A percentile compares a stretch with the other conserved stretches of the same genome.
Evolutionary conservation across 805 yeast species (phyloP).

Genomic region (Lachancea meyersii): DNA sequence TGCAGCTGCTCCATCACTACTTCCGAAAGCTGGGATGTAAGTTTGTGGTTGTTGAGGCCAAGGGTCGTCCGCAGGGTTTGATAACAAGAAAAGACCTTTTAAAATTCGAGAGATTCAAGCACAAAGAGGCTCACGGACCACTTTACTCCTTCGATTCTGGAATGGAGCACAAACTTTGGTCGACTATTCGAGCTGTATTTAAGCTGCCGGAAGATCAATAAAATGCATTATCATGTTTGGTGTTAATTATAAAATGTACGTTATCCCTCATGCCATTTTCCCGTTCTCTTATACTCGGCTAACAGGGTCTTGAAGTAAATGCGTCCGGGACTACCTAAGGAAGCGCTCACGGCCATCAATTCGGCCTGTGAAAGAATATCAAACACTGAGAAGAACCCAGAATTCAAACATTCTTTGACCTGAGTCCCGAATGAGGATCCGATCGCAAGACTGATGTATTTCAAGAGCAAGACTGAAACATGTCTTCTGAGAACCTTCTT

Average conservation of each 20-base stretch:
- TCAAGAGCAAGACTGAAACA: conserved; percentile 51
- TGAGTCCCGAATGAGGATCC: conserved; percentile 41
- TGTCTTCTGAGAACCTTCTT: conserved; percentile 60
- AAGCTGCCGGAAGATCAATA: not conserved
- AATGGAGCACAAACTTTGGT: conserved; percentile 24
- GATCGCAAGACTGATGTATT: conserved; percentile 52
- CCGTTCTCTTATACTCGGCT: conserved; percentile 65
- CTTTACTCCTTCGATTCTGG: conserved; percentile 19
- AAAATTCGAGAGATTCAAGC: conserved; percentile 44
- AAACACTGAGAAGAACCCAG: conserved; percentile 57
- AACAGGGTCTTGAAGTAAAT: conserved; percentile 61
- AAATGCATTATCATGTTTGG: not conserved
- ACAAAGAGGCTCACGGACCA: conserved; percentile 28
- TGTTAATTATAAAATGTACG: not conserved
- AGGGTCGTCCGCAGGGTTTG: conserved; percentile 63
- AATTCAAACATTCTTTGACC: conserved; percentile 44
- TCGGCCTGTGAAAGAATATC: conserved; percentile 67
- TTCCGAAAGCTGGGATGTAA: conserved; percentile 80
- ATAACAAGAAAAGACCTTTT: conserved; percentile 80
- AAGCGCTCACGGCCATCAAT: conserved; percentile 51
- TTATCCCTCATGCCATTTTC: conserved; percentile 71
- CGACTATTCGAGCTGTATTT: conserved; percentile 12
- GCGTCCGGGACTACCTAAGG: conserved; percentile 65
- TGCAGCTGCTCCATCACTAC: conserved; percentile 58
- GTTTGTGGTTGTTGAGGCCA: conserved; percentile 56